Conservation (phyloP, 805 yeast genomes). For the Candida gorgasii region DNA sequence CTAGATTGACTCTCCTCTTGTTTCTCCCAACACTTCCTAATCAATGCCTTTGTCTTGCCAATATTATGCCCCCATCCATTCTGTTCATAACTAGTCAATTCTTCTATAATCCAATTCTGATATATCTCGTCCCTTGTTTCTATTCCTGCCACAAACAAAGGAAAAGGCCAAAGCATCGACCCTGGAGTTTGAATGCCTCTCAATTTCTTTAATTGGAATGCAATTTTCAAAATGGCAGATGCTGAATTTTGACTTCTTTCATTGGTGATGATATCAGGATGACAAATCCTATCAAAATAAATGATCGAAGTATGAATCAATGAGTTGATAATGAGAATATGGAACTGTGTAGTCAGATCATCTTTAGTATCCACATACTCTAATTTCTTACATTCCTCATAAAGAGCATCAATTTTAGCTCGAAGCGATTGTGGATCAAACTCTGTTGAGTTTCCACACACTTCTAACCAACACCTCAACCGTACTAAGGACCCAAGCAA, state of each 20-base stretch:
- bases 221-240: conserved; percentile 5
- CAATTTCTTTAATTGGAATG: conserved; percentile 1
- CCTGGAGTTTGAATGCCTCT: conserved; percentile 6
- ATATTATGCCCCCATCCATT: conserved; percentile 8
- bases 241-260: conserved; percentile 2
- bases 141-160: conserved; percentile 10
- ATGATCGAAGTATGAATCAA: conserved; percentile 8
- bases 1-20: conserved; percentile 1
- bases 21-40: conserved; percentile 4
- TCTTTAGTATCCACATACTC: not conserved
- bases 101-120: conserved; percentile 10
- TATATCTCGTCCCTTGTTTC: conserved; percentile 9
- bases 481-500: conserved; percentile 8
- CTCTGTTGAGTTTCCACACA: conserved; percentile 10
- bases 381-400: not conserved
- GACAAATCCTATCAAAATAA: conserved; percentile 10
- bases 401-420: conserved; percentile 3
- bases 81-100: conserved; percentile 1
- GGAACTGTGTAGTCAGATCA: conserved; percentile 3
- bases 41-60: conserved; percentile 4
- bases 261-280: conserved; percentile 10
- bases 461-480: conserved; percentile 8
- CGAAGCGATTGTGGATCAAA: conserved; percentile 7
- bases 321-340: conserved; percentile 8
- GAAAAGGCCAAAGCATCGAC: conserved; percentile 10